Evolutionary conservation across 1,139 yeast genomes (phyloP), one percentile per base, ranked within the genome.

Genomic region (Suhomyces taliae): DNA sequence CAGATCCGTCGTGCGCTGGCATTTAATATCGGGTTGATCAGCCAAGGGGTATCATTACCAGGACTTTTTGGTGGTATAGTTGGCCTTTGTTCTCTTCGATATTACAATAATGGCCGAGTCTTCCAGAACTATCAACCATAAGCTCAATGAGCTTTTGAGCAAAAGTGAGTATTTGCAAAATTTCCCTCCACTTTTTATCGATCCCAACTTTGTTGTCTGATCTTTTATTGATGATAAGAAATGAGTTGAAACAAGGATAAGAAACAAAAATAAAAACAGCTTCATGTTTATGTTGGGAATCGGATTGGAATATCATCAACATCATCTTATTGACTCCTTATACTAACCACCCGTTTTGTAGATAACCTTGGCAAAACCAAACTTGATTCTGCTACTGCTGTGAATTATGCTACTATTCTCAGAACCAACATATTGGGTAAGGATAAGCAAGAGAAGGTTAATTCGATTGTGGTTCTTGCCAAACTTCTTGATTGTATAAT

Each of bases 391-490:
- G 40, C 61, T 6, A 67, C 74, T 0, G 75, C 77, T 10, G 54
- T 72, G 37, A 58, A 54, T 43, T 74, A 72, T 58, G 74, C 76
- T 39, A 53, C 63, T 26, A 61, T 66, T 7, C 66, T 78, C 37
- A 66, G 68, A 47, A 46, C 64, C 10, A 72, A 74, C 41, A 75
- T 78, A 42, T 60, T 74, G 47, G 80, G 80, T 11, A 67, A 68
- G 47, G 79, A 76, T 52, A 77, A 78, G 52, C 76, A 76, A 53
- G 83, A 78, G 51, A 77, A 76, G 54, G 79, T 78, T 47, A 79
- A 79, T 58, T 70, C 77, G 15, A 78, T 80, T 9, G 80, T 79
- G 11, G 81, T 79, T 7, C 64, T 80, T 47, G 81, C 83, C 33
- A 80, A 78, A 55, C 66, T 77, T 34, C 65, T 79, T 45, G 84